Conservation (phyloP, 192 early-diverging fungal genomes). For the Blastocladiella britannica region DNA sequence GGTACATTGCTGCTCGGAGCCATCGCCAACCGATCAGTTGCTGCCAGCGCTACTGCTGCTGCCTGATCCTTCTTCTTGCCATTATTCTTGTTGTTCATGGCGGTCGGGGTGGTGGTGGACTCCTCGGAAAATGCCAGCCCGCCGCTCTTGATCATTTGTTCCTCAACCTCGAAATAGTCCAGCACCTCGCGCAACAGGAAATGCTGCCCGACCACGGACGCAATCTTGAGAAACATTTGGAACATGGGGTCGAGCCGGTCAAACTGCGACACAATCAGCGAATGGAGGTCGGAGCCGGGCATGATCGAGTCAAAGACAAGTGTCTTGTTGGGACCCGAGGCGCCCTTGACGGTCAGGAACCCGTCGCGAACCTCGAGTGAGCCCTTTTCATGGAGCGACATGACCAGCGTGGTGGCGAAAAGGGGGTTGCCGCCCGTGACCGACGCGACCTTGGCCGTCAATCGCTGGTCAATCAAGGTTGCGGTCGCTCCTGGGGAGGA, state of each 20-base stretch:
- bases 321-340: slow-evolving; percentile 6
- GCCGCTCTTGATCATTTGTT: no score
- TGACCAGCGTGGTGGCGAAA: slow-evolving; percentile 17
- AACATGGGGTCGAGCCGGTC: slow-evolving; percentile 25
- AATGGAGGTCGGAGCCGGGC: slow-evolving; percentile 20
- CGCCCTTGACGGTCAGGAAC: no score
- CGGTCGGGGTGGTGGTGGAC: background rate
- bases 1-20: no score
- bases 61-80: no score
- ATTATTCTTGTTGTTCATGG: slow-evolving; percentile 8
- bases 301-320: slow-evolving; percentile 29
- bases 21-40: slow-evolving; percentile 10
- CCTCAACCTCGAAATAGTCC: slow-evolving; percentile 4
- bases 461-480: no score
- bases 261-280: slow-evolving; percentile 25
- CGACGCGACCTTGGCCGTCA: slow-evolving; percentile 18
- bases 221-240: slow-evolving; percentile 30
- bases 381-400: slow-evolving; percentile 22
- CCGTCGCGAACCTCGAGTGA: slow-evolving; percentile 13
- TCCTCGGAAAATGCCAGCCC: no score
- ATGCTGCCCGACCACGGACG: slow-evolving; percentile 23
- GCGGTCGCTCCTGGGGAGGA: no score
- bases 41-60: slow-evolving; percentile 8
- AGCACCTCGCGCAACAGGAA: slow-evolving; percentile 28
- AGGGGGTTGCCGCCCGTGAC: slow-evolving; percentile 28